A percentile compares a stretch with the other conserved stretches of the same genome.
Evolutionary conservation across 2,329 filamentous ascomycete genomes (phyloP).

Genomic region (Ceratocystiopsis brevicomis): DNA sequence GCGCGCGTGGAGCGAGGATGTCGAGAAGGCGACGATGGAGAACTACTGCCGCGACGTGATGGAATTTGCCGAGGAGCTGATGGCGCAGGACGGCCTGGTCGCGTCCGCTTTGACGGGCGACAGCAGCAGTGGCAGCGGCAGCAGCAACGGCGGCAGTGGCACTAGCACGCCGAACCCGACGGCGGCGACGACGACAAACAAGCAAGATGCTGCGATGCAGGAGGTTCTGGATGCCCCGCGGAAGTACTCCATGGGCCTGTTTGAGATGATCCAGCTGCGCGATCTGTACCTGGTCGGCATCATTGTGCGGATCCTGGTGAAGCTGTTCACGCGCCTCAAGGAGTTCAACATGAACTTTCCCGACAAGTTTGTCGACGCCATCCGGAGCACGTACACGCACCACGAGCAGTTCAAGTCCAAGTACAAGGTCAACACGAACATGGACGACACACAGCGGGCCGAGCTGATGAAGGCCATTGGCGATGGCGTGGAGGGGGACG

Average conservation of each 20-base stretch:
- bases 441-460: slow-evolving; percentile 66
- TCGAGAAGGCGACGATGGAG: slow-evolving; percentile 59
- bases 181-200: slow-evolving; percentile 8
- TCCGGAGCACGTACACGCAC: slow-evolving; percentile 48
- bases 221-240: slow-evolving; percentile 45
- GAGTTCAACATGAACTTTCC: slow-evolving; percentile 58
- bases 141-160: slow-evolving; percentile 7
- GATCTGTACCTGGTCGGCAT: slow-evolving; percentile 72
- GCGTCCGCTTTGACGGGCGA: slow-evolving; percentile 40
- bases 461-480: slow-evolving; percentile 50
- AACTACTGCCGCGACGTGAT: slow-evolving; percentile 91
- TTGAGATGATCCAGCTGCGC: slow-evolving; percentile 76
- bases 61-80: slow-evolving; percentile 72
- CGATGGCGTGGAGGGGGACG: slow-evolving; percentile 31
- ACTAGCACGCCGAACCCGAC: background rate
- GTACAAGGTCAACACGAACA: slow-evolving; percentile 52
- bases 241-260: slow-evolving; percentile 46
- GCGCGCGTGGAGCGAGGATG: slow-evolving; percentile 58
- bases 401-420: slow-evolving; percentile 33
- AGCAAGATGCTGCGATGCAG: slow-evolving; percentile 14
- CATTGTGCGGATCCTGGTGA: slow-evolving; percentile 64
- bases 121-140: slow-evolving; percentile 7
- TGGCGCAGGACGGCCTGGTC: slow-evolving; percentile 71
- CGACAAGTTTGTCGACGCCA: slow-evolving; percentile 26
- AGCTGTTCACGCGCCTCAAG: slow-evolving; percentile 65